Conservation (phyloP, 768 basidiomycete genomes). For the Lactarius sanguifluus region DNA sequence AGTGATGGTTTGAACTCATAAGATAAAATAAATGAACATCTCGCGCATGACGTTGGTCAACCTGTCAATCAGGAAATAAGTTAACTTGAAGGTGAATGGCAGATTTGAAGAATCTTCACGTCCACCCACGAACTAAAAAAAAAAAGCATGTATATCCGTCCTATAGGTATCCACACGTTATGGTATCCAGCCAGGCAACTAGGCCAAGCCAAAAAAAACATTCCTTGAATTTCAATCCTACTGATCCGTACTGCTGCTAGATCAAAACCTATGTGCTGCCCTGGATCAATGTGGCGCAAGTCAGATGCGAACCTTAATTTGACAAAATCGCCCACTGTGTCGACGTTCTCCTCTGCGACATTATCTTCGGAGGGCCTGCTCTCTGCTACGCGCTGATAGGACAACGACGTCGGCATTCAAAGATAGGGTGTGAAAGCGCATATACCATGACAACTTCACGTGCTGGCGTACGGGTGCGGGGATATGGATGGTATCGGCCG, state of each 20-base stretch:
- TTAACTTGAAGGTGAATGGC: not conserved
- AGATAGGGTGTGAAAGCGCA: not conserved
- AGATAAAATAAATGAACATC: too few species aligned
- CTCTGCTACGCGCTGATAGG: constrained; percentile 12
- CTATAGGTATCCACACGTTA: not conserved
- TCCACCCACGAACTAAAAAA: not conserved
- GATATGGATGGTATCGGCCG: constrained; percentile 26
- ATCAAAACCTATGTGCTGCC: constrained; percentile 8
- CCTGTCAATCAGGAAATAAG: not conserved
- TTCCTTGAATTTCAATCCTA: not conserved
- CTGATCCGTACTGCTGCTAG: not conserved
- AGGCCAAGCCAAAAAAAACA: not conserved
- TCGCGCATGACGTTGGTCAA: not conserved
- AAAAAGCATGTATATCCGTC: not conserved
- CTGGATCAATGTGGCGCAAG: constrained; percentile 2
- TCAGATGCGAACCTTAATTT: not conserved
- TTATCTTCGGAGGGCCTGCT: constrained; percentile 6
- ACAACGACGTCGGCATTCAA: not conserved
- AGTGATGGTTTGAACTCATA: too few species aligned
- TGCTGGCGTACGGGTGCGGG: constrained; percentile 20
- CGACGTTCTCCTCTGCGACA: not conserved
- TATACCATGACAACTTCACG: constrained; percentile 22
- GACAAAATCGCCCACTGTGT: constrained; percentile 4
- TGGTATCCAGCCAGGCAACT: not conserved
- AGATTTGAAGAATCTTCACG: not conserved